Conservation (phyloP, 1,284 basidiomycete genomes). For the Malassezia caprae region DNA sequence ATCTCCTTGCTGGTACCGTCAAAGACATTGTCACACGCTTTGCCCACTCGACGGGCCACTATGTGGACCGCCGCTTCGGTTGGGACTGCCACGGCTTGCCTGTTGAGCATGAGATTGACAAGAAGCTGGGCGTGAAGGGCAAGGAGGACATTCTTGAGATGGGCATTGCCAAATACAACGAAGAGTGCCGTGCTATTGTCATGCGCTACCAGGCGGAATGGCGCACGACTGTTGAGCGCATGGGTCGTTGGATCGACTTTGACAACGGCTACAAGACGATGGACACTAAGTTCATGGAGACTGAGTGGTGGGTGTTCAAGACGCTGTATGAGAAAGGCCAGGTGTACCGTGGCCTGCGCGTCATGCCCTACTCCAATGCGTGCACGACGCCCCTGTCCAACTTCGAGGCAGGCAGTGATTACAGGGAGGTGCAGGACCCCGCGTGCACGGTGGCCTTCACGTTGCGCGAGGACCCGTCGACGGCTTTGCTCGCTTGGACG, state of each 20-base stretch:
- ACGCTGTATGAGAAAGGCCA: conserved; percentile 83
- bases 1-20: conserved; percentile 60
- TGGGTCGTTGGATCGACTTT: conserved; percentile 99
- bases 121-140: conserved; percentile 80
- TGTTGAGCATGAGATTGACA: conserved; percentile 99
- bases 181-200: conserved; percentile 89
- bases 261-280: conserved; percentile 99
- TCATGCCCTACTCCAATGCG: conserved; percentile 98
- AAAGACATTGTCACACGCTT: conserved; percentile 98
- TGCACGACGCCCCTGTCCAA: conserved; percentile 94
- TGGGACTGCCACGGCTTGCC: conserved; percentile 99
- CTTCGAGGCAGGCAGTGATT: conserved; percentile 89
- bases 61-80: conserved; percentile 90
- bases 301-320: conserved; percentile 98
- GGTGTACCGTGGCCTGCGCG: conserved; percentile 84
- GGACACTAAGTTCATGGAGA: conserved; percentile 89
- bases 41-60: conserved; percentile 82
- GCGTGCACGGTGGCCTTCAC: conserved; percentile 88
- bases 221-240: conserved; percentile 86
- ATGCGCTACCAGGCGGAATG: conserved; percentile 94
- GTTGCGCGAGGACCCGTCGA: conserved; percentile 79
- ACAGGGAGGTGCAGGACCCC: conserved; percentile 89
- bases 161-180: conserved; percentile 97
- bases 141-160: conserved; percentile 87
- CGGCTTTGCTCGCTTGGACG: conserved; percentile 91